Conservation (phyloP, 306 rosid species). For the Clitoria ternatea region DNA sequence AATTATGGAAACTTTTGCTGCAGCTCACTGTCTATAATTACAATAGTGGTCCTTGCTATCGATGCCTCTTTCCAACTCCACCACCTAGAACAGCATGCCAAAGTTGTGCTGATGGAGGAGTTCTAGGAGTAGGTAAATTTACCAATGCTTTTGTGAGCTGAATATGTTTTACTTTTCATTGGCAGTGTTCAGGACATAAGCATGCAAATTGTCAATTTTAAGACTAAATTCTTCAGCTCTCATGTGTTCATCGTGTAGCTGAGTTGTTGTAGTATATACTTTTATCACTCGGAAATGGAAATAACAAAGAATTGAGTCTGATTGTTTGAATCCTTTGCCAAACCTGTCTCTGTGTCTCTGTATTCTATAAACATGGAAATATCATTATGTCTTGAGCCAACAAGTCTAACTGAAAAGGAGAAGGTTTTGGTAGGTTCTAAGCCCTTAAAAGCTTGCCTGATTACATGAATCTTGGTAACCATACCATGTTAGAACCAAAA, state of each 20-base stretch:
- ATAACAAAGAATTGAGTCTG: neutral
- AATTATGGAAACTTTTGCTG: slow-evolving; percentile 22
- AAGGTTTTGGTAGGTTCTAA: neutral
- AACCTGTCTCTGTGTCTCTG: neutral
- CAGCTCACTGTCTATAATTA: slow-evolving; percentile 94
- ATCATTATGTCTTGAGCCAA: neutral
- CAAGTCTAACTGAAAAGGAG: neutral
- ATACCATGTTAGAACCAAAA: neutral
- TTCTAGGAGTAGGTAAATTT: slow-evolving; percentile 84
- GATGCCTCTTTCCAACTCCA: slow-evolving; percentile 91
- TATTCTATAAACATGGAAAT: neutral
- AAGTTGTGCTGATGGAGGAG: slow-evolving; percentile 93
- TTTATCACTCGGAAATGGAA: neutral
- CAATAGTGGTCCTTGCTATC: slow-evolving; percentile 84
- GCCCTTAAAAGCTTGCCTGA: neutral
- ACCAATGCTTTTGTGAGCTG: neutral
- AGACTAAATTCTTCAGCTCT: neutral
- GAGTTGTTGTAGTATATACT: neutral
- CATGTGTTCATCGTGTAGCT: neutral
- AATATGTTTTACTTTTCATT: neutral
- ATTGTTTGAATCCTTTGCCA: neutral
- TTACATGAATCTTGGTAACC: neutral
- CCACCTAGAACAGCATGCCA: slow-evolving; percentile 96
- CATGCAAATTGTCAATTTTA: neutral
- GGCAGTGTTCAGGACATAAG: neutral